Conservation (phyloP, 139 green algal species). For the Volvox africanus region DNA sequence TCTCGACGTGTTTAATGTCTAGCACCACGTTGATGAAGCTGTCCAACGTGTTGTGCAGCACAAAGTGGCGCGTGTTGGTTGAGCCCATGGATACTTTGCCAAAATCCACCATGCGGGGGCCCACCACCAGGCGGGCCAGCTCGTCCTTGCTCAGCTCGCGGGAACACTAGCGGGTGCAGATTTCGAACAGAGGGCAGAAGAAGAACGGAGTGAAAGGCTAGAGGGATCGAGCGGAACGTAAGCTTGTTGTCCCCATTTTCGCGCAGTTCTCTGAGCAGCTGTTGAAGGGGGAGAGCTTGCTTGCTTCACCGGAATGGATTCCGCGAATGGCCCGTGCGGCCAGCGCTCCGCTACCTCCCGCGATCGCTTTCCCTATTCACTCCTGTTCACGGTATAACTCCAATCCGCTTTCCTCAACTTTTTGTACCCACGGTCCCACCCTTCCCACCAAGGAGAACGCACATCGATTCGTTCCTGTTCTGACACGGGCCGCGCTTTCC, state of each 20-base stretch:
- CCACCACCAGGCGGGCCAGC: slow-evolving; percentile 53
- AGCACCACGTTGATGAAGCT: slow-evolving; percentile 74
- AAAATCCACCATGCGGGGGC: slow-evolving; percentile 67
- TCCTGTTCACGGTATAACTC: no score
- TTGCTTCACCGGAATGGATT: no score
- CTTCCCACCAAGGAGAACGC: not conserved
- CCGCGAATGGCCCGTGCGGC: no score
- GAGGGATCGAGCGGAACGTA: no score
- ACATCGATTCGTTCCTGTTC: slow-evolving; percentile 51
- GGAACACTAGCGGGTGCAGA: slow-evolving; percentile 20
- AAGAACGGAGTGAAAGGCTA: no score
- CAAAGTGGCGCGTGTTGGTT: slow-evolving; percentile 60
- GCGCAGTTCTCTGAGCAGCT: no score
- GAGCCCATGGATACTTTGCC: slow-evolving; percentile 63
- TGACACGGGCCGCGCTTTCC: slow-evolving; percentile 48
- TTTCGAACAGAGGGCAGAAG: no score
- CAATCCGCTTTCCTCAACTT: no score
- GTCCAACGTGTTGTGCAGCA: slow-evolving; percentile 74
- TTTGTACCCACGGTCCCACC: not conserved
- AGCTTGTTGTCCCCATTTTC: no score
- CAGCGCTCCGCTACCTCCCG: no score
- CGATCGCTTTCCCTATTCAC: no score
- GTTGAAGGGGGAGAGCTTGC: no score
- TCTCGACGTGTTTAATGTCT: slow-evolving; percentile 56
- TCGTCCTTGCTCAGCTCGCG: slow-evolving; percentile 63